These are phyloP conservation scores for Citrus maxima DNA, from an alignment of 345 rosid genomes.

Conservation along the genomic window DNA sequence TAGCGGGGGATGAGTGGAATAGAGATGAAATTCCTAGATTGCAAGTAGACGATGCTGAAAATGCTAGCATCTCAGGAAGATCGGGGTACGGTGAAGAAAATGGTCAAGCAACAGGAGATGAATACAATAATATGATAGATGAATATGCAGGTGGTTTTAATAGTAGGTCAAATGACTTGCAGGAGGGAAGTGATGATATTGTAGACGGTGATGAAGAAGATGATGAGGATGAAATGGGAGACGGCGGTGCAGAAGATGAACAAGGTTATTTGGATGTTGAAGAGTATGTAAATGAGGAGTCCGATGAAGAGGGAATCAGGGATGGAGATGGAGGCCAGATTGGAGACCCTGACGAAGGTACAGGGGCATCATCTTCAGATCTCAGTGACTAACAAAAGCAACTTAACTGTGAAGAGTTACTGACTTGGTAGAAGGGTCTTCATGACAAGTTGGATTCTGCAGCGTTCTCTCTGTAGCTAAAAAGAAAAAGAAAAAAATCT, in stretches of 20 bases:
- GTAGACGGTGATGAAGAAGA: slow-evolving; percentile 42
- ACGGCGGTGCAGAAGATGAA: slow-evolving; percentile 30
- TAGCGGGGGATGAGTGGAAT: slow-evolving; percentile 29
- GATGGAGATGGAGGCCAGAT: slow-evolving; percentile 26
- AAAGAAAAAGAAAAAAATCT: too few species aligned
- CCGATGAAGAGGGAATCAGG: slow-evolving; percentile 37
- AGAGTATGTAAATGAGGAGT: slow-evolving; percentile 45
- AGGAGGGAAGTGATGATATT: slow-evolving; percentile 49
- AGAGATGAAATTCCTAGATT: slow-evolving; percentile 32
- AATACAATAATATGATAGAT: slow-evolving; percentile 34
- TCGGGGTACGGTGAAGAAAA: slow-evolving; percentile 46
- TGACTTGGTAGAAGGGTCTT: neutral
- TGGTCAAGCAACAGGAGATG: slow-evolving; percentile 38
- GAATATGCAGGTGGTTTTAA: slow-evolving; percentile 34
- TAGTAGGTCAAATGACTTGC: slow-evolving; percentile 38
- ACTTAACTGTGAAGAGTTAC: neutral
- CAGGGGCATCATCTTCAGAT: slow-evolving; percentile 39
- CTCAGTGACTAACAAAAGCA: slow-evolving; percentile 38
- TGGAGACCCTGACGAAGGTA: slow-evolving; percentile 36
- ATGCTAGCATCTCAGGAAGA: slow-evolving; percentile 59
- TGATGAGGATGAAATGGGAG: slow-evolving; percentile 32
- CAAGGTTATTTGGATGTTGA: slow-evolving; percentile 38
- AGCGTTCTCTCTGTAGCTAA: neutral
- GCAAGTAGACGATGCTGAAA: slow-evolving; percentile 38
- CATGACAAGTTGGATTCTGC: neutral